These are phyloP conservation scores for Backusella tarrabulga DNA, from an alignment of 192 early-diverging fungal species.

Conservation along the genomic window DNA sequence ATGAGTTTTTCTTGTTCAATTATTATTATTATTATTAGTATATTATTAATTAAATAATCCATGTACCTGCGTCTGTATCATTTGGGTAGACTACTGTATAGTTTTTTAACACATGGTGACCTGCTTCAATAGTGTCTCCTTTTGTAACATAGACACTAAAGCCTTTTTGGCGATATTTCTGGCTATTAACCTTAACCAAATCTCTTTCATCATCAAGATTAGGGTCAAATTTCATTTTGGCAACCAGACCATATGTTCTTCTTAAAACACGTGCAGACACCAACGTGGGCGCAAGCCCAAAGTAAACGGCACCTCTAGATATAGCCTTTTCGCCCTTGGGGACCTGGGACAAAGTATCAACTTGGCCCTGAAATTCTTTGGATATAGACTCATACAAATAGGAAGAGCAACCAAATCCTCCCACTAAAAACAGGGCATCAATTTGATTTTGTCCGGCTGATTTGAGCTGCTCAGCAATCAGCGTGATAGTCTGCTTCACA, in stretches of 20 bases:
- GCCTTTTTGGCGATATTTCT: slow-evolving; percentile 26
- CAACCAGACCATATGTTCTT: slow-evolving; percentile 47
- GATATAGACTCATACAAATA: slow-evolving; percentile 46
- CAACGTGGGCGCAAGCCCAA: slow-evolving; percentile 41
- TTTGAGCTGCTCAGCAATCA: slow-evolving; percentile 47
- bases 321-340: slow-evolving; percentile 39
- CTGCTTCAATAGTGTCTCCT: slow-evolving; percentile 38
- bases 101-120: slow-evolving; percentile 45
- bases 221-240: slow-evolving; percentile 43
- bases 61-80: slow-evolving; percentile 34
- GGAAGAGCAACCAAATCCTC: slow-evolving; percentile 50
- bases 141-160: slow-evolving; percentile 37
- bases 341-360: slow-evolving; percentile 37
- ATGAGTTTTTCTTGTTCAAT: not conserved
- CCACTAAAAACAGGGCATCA: slow-evolving; percentile 49
- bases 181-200: slow-evolving; percentile 40
- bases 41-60: not conserved
- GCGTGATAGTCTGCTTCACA: slow-evolving; percentile 40
- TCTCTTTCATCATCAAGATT: slow-evolving; percentile 41
- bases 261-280: slow-evolving; percentile 46
- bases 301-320: slow-evolving; percentile 48
- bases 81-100: slow-evolving; percentile 40
- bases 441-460: slow-evolving; percentile 24
- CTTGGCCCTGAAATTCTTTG: slow-evolving; percentile 35
- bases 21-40: not conserved